Evolutionary conservation across 2,329 filamentous ascomycete species (phyloP), one percentile per base, ranked within the genome.

Genomic region (Xylaria arbuscula): DNA sequence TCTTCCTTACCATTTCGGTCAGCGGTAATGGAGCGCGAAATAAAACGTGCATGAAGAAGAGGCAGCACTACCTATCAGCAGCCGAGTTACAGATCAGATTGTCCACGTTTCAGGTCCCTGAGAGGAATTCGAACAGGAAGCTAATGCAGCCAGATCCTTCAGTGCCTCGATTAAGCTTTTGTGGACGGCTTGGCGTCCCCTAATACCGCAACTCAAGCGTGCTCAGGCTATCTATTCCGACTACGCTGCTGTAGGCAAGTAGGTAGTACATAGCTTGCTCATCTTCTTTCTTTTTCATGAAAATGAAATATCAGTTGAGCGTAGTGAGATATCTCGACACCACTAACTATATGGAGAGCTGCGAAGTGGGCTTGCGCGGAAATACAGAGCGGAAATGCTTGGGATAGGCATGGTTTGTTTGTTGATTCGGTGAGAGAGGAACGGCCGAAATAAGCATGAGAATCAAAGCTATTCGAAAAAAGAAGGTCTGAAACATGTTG

Each of bases 391-490:
- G 66, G 45, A 55, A 65, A 28, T 28, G 5, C 5, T 28, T 2
- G 28, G 57, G 42, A 47, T 62, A 42, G 51, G 11, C 17, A 4
- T 51, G 9, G 13, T 45, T 17, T n/a, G 4, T 45, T 59, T 42
- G 3, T 54, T 19, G 51, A 36, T 7, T 7, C 34, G 24, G 13
- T 5, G 28, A 28, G 28, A 28, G 28, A 28, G 28, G 5, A 28
- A 28, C 28, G 28, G 28, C 28, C 28, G 34, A 28, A 13, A 28
- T 38, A 13, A 47, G 57, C 53, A 36, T n/a, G 54, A 2, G 38
- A 9, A 62, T 42, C 17, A 28, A 28, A 50, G 54, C 67, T 69
- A 69, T 58, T 62, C 58, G 32, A 69, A 63, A 69, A 65, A 22
- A 69, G 67, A 66, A 69, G 67, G 67, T 69, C 62, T 53, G 28